Percentiles rank a stretch among this genome's conserved stretches.
These are phyloP conservation scores for Moniliophthora roreri DNA, from an alignment of 1,284 basidiomycete genomes.

Conservation along the genomic window DNA sequence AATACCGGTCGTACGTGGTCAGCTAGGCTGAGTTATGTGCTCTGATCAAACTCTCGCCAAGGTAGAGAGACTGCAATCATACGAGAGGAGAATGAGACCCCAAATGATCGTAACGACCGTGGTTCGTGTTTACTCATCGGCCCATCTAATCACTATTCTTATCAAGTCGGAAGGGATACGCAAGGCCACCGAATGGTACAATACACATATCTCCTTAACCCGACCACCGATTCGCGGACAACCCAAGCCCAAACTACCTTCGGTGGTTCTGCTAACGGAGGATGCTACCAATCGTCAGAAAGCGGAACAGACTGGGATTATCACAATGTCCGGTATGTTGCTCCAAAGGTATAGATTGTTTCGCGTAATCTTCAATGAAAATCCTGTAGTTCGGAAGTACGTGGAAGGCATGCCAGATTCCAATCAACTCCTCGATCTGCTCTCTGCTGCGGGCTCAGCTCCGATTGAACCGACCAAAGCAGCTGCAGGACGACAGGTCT, in stretches of 20 bases:
- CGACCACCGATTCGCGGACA: slow-evolving; percentile 53
- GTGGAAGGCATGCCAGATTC: slow-evolving; percentile 71
- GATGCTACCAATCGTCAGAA: slow-evolving; percentile 85
- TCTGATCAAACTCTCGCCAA: slow-evolving; percentile 15
- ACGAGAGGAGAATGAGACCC: slow-evolving; percentile 72
- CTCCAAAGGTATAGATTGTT: background rate
- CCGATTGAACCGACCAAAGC: slow-evolving; percentile 62
- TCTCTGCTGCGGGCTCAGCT: slow-evolving; percentile 66
- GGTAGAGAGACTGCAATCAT: slow-evolving; percentile 76
- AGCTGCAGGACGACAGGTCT: slow-evolving; percentile 50
- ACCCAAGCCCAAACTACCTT: slow-evolving; percentile 45
- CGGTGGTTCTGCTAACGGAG: slow-evolving; percentile 83
- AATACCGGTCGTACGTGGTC: slow-evolving; percentile 73
- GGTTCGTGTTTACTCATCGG: slow-evolving; percentile 42
- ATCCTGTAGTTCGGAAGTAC: slow-evolving; percentile 66
- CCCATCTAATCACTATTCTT: background rate
- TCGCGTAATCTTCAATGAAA: slow-evolving; percentile 7
- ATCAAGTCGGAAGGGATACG: slow-evolving; percentile 76
- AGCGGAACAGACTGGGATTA: slow-evolving; percentile 71
- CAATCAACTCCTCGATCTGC: slow-evolving; percentile 73
- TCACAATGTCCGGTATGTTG: slow-evolving; percentile 58
- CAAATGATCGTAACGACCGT: slow-evolving; percentile 93
- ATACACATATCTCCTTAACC: slow-evolving; percentile 62
- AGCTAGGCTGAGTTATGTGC: slow-evolving; percentile 16
- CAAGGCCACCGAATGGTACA: slow-evolving; percentile 84